Percentiles rank a stretch among this genome's conserved stretches.
These are phyloP conservation scores for Vanrija humicola DNA, from an alignment of 1,284 basidiomycete species.

Conservation along the genomic window DNA sequence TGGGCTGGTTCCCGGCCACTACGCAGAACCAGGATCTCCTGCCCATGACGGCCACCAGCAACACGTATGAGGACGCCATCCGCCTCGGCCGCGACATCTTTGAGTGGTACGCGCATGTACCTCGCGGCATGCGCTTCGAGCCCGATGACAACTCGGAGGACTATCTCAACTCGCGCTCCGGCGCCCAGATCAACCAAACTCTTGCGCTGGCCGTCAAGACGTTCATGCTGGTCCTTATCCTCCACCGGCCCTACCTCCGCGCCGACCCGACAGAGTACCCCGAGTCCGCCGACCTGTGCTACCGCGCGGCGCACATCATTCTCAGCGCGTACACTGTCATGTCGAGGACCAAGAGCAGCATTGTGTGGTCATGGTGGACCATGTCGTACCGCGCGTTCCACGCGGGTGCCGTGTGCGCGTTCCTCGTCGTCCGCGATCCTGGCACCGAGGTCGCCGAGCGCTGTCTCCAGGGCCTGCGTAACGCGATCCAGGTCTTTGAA, in stretches of 20 bases:
- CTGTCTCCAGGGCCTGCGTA: conserved; percentile 41
- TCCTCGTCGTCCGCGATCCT: conserved; percentile 46
- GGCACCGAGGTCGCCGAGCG: conserved; percentile 33
- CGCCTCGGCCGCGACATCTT: conserved; percentile 44
- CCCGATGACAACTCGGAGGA: conserved; percentile 33
- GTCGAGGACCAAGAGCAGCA: conserved; percentile 32
- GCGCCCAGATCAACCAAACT: conserved; percentile 38
- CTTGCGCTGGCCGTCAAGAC: conserved; percentile 46
- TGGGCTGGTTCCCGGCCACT: conserved; percentile 41
- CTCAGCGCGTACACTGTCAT: conserved; percentile 40
- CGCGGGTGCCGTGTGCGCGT: conserved; percentile 47
- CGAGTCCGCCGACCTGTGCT: conserved; percentile 43
- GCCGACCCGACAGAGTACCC: conserved; percentile 46
- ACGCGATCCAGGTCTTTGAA: conserved; percentile 42
- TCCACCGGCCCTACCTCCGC: conserved; percentile 48
- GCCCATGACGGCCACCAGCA: conserved; percentile 9
- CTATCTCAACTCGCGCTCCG: conserved; percentile 17
- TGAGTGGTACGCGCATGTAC: conserved; percentile 43
- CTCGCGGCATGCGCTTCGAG: conserved; percentile 41
- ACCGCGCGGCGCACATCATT: conserved; percentile 39
- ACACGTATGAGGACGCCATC: conserved; percentile 46
- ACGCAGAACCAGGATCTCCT: conserved; percentile 13
- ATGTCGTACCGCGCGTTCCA: conserved; percentile 47
- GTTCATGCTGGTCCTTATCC: conserved; percentile 45
- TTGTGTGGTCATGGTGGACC: conserved; percentile 49